Evolutionary conservation across 192 early-diverging fungal species (phyloP), one percentile per base, ranked within the genome.

Genomic region (Rhizophagus clarus): DNA sequence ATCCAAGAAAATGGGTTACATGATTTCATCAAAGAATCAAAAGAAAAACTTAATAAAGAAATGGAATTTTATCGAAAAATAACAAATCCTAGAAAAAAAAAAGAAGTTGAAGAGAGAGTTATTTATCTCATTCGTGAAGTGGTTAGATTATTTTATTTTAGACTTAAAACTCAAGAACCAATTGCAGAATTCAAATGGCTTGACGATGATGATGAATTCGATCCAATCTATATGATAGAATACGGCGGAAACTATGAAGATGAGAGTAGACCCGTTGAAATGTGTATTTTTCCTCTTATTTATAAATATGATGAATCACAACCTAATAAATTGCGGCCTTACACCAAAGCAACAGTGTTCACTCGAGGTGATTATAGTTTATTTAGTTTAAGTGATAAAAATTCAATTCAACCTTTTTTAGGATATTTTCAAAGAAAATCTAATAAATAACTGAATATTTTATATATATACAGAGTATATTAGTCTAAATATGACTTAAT

Each of bases 201-300:
- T 64, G 12, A 26, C 11, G 17, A 28, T 64, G 12, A 64, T 64
- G 26, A 64, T 28, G 14, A 64, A 29, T 28, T 64, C 4, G 28
- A 28, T 11, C 10, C 63, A 64, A 5, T 11, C 15, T 3, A 14
- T 14, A 64, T 64, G 63, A 29, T 4, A 28, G 63, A 2, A 28
- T 24, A 15, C n/a, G 26, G 7, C 20, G 63, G n/a, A n/a, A n/a
- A n/a, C n/a, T n/a, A 64, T 4, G 63, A 29, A 22, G n/a, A 14
- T 0, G 63, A 64, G 11, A 15, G 29, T 64, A 2, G 8, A 28
- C 0, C 3, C 14, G 63, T 64, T 15, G 28, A 64, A 22, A 15
- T 64, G 11, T 64, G 63, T 64, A 15, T 64, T 29, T 64, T 64
- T 26, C 63, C 63, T 64, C 28, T 64, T 15, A 64, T 64, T 64